Base-by-base conservation (phyloP, 495 filamentous ascomycete genomes). In the Trichocladium uniseriatum region DNA sequence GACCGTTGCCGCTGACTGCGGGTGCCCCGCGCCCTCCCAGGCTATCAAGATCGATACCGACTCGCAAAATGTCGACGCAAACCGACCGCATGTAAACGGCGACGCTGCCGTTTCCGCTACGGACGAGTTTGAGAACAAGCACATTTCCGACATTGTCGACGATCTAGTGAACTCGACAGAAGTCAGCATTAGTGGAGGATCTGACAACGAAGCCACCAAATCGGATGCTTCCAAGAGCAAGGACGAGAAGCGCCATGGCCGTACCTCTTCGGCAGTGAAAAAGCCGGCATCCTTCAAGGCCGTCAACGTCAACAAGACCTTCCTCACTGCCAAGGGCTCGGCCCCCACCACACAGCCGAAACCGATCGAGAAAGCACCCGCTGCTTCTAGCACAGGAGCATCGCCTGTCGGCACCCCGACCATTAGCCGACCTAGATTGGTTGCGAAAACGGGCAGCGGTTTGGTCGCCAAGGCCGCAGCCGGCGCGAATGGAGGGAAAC, bases 241-340 rank as follows among this genome's bases (percentile, higher is more conserved):
- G 45, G 69, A 70, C 28, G 72, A 65, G 45, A 74, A 77, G 54
- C 72, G 80, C 48, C 81, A 87, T 62, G 63, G 69, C 45, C 83
- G 85, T 40, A 79, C 77, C 19, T 77, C 80, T 18, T 86, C 88
- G 2, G 61, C 74, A 7, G 71, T 86, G 38, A 95, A 90, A 75
- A 92, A 88, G 64, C 82, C 82, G 22, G 65, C 80, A n/a, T 80
- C 83, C 9, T 99, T 97, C 77, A 97, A 96, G 65, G 80, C 89
- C 5, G 87, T 97, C 52, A 95, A 87, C 1, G 90, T 96, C 58
- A 94, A 94, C 58, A 95, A 91, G 63, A 86, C 78, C 24, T 91
- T 87, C 61, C 71, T 90, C 35, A 83, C 81, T 2, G 68, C 77
- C 24, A 78, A 79, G 50, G 56, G 57, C 18, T 50, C 73, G n/a